Evolutionary conservation across 306 rosid species (phyloP), one percentile per base, ranked within the genome.

Genomic region (Quercus suber): DNA sequence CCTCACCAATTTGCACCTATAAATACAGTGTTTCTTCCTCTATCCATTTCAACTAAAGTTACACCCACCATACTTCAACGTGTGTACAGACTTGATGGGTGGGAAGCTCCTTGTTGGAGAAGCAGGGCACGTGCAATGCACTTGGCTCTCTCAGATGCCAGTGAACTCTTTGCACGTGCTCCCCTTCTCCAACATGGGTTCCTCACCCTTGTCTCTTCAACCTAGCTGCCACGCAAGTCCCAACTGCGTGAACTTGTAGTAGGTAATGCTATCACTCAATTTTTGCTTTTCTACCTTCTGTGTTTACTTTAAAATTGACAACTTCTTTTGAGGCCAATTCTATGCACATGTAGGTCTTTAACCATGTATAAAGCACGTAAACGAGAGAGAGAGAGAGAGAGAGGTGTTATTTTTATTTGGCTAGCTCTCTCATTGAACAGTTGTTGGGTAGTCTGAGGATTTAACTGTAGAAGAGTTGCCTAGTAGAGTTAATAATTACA

Each of bases 121-220:
- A 95, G 96, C 96, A 95, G 98, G 97, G 95, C 99, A 95, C 99
- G 98, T 92, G 99, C 97, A 92, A 89, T 51, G 57, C 52, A 20
- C 18, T 78, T 67, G 45, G 49, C 80, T 78, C 33, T 78, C 41
- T 78, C 58, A 14, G 70, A 49, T 81, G 76, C 52, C 72, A 75
- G 17, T 4, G 9, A 65, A 73, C 49, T 51, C 13, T 79, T 89
- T 91, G 97, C 99, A 92, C 89, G 95, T 86, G 95, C 92, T 87
- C 91, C 85, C 88, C 90, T 86, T 91, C 97, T 87, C 97, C 97
- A 94, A 87, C 97, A 84, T 13, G 95, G 88, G 84, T 61, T 89
- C 74, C 88, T 91, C 82, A 37, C 85, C 90, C 56, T 28, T 70
- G 15, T n/a, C 59, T 73, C 76, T 55, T 35, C 27, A n/a, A 23